These are phyloP conservation scores for Cucumis sativus DNA, from an alignment of 306 rosid genomes.

Conservation along the genomic window DNA sequence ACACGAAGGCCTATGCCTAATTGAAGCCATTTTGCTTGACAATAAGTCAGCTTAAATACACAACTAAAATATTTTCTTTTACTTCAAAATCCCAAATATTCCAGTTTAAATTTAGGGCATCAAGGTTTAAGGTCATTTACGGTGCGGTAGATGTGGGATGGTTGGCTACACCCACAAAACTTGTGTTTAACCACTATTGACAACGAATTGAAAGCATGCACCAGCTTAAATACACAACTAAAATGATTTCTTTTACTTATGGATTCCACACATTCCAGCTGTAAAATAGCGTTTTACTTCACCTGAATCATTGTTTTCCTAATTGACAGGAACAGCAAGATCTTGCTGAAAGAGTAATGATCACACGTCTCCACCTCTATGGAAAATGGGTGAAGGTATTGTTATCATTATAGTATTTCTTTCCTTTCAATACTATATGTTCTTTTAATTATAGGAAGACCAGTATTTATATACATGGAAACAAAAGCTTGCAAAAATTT, in stretches of 20 bases:
- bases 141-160: background rate
- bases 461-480: background rate
- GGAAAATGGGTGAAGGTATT: constrained; percentile 91
- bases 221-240: background rate
- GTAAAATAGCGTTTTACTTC: background rate
- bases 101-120: background rate
- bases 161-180: no score
- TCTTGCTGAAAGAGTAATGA: constrained; percentile 96
- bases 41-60: background rate
- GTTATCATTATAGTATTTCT: background rate
- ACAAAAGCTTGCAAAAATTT: background rate
- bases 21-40: background rate
- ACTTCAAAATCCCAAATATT: background rate
- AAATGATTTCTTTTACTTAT: background rate
- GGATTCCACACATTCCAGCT: background rate
- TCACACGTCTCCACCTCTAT: constrained; percentile 84
- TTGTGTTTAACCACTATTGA: no score
- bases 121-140: background rate
- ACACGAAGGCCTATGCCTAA: background rate
- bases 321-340: constrained; percentile 64
- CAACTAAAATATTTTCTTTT: background rate
- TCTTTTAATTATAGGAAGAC: background rate
- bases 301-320: background rate
- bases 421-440: background rate
- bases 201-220: no score